Evolutionary conservation across 768 basidiomycete species (phyloP).

Genomic region (Naganishia antarctica): DNA sequence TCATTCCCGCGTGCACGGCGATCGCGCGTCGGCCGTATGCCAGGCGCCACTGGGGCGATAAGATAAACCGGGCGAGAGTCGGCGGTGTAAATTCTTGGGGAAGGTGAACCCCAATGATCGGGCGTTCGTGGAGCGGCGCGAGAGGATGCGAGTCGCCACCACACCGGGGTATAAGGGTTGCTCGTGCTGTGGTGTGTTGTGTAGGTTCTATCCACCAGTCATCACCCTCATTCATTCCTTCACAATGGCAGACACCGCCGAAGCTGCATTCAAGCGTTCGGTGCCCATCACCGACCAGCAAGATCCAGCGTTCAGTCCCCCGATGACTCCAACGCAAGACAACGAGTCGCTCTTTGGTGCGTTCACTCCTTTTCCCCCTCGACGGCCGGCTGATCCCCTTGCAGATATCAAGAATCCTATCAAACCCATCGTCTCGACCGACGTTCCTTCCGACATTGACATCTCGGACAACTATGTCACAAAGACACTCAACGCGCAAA

Average conservation of each 20-base stretch:
- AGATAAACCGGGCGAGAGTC: no score
- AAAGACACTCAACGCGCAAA: constrained; percentile 65
- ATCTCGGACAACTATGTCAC: constrained; percentile 80
- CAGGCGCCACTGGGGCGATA: no score
- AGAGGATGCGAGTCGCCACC: no score
- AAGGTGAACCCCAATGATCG: no score
- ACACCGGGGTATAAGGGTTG: no score
- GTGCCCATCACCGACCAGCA: constrained; percentile 36
- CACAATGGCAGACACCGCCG: constrained; percentile 26
- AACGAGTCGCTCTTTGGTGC: constrained; percentile 14
- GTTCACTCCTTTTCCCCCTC: background rate
- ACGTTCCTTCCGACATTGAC: constrained; percentile 44
- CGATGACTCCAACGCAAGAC: constrained; percentile 36
- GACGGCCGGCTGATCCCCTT: background rate
- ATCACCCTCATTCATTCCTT: background rate
- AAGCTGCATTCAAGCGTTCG: constrained; percentile 18
- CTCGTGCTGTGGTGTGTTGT: no score
- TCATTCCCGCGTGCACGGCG: no score
- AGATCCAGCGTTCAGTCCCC: constrained; percentile 43
- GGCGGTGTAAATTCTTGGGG: no score
- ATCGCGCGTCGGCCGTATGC: no score
- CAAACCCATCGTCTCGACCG: constrained; percentile 39
- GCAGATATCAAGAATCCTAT: constrained; percentile 30
- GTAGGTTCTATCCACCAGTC: no score
- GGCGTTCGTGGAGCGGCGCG: no score